Conservation (phyloP, 1,139 yeast genomes). For the Hansenula lynferdii region DNA sequence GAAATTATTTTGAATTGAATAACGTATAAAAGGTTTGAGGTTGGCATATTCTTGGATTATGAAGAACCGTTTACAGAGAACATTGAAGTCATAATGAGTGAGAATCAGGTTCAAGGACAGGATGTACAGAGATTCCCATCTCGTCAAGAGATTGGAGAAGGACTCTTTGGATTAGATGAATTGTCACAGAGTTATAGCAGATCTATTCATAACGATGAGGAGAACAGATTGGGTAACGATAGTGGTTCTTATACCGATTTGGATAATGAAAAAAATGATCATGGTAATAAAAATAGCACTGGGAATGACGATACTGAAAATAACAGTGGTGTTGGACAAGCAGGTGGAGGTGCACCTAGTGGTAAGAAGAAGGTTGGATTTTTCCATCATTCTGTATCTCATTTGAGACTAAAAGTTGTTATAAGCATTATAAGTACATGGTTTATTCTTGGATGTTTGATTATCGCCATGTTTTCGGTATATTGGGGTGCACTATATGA, state of each 20-base stretch:
- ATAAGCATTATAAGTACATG: conserved; percentile 10
- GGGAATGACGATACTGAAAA: neutral
- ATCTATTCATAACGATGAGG: neutral
- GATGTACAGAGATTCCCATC: neutral
- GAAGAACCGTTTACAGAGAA: too few relatives aligned
- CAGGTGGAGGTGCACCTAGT: conserved; percentile 1
- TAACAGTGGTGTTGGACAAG: neutral
- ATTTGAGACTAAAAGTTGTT: conserved; percentile 9
- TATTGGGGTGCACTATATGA: conserved; percentile 58
- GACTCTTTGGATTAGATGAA: neutral
- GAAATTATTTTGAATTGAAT: neutral
- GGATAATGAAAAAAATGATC: neutral
- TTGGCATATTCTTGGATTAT: too few relatives aligned
- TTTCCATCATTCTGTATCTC: conserved; percentile 9
- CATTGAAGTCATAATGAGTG: too few relatives aligned
- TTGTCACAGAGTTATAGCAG: neutral
- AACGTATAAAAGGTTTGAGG: too few relatives aligned
- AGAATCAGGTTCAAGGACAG: neutral
- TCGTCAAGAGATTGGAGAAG: neutral
- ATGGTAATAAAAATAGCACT: neutral
- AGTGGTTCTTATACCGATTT: neutral
- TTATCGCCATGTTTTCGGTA: conserved; percentile 36
- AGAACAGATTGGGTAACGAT: neutral
- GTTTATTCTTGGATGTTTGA: conserved; percentile 14
- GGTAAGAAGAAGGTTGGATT: conserved; percentile 13